Conservation (phyloP, 2,329 filamentous ascomycete genomes). For the Sporothrix pseudoabietina region DNA sequence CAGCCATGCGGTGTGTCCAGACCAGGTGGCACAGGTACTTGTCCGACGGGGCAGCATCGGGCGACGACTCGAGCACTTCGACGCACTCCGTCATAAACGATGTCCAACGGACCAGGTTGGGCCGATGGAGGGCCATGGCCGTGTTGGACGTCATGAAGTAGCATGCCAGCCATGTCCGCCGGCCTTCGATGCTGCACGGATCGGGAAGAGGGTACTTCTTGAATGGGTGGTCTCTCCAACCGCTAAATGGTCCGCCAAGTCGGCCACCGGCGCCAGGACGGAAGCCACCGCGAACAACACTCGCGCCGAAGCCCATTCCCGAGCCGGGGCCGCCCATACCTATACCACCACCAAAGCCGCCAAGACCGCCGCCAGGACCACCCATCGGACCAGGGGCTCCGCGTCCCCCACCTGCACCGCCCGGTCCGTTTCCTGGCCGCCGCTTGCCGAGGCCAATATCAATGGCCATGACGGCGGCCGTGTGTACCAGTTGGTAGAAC, state of each 20-base stretch:
- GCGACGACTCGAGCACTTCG: conserved; percentile 55
- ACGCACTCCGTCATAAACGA: conserved; percentile 63
- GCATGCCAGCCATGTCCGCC: conserved; percentile 61
- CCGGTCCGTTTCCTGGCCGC: conserved; percentile 35
- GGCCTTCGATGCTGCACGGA: conserved; percentile 56
- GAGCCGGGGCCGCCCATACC: not conserved
- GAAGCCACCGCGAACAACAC: conserved; percentile 31
- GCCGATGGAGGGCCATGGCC: conserved; percentile 62
- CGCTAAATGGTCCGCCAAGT: conserved; percentile 25
- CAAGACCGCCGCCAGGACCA: not conserved
- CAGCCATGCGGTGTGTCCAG: conserved; percentile 63
- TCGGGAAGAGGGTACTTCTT: conserved; percentile 51
- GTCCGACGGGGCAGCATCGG: conserved; percentile 60
- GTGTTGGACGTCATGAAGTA: conserved; percentile 63
- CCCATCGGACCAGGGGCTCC: not conserved
- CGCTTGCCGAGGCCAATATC: conserved; percentile 71
- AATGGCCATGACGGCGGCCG: conserved; percentile 78
- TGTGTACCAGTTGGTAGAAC: conserved; percentile 84
- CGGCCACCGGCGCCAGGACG: not conserved
- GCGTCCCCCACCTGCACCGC: not conserved
- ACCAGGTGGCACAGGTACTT: conserved; percentile 61
- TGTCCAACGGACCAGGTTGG: conserved; percentile 62
- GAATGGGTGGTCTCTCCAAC: conserved; percentile 49
- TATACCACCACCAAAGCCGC: not conserved
- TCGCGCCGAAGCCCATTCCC: not conserved